Conservation (phyloP, 2,329 filamentous ascomycete species). For the Fusarium sp. region DNA sequence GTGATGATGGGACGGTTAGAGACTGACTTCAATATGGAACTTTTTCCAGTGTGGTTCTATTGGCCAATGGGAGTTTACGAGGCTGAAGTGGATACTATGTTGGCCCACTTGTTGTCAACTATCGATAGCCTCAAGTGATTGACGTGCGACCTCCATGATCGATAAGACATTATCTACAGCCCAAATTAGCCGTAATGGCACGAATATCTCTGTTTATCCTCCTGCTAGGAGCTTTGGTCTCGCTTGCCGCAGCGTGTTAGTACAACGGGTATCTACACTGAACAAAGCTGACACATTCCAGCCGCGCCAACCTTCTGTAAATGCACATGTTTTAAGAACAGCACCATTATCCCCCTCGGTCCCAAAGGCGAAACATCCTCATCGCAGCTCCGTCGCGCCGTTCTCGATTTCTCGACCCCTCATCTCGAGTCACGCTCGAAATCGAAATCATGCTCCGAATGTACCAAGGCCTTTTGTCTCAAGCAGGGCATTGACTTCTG, state of each 20-base stretch:
- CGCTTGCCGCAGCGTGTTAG: conserved; percentile 57
- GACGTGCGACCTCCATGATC: conserved; percentile 25
- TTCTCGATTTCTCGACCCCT: conserved; percentile 26
- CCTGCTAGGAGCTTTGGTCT: conserved; percentile 49
- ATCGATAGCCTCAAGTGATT: conserved; percentile 36
- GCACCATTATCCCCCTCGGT: conserved; percentile 72
- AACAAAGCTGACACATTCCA: conserved; percentile 46
- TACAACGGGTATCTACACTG: background rate
- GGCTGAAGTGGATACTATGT: conserved; percentile 27
- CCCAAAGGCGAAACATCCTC: conserved; percentile 49
- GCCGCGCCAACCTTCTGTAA: conserved; percentile 74
- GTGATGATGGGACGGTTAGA: conserved; percentile 12
- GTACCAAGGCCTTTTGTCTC: conserved; percentile 73
- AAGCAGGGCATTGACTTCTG: conserved; percentile 69
- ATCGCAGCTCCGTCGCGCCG: conserved; percentile 38
- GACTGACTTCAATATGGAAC: conserved; percentile 37
- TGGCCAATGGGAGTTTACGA: conserved; percentile 41
- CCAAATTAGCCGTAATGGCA: conserved; percentile 48
- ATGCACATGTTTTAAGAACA: conserved; percentile 76
- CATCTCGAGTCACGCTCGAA: conserved; percentile 47
- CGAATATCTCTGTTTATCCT: conserved; percentile 51
- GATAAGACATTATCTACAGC: conserved; percentile 6
- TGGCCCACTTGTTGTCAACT: conserved; percentile 22
- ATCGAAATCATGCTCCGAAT: conserved; percentile 65
- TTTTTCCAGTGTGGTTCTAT: conserved; percentile 39